phyloP scores from a whole-genome alignment of 345 rosid species.

The Lumnitzera littorea region DNA sequence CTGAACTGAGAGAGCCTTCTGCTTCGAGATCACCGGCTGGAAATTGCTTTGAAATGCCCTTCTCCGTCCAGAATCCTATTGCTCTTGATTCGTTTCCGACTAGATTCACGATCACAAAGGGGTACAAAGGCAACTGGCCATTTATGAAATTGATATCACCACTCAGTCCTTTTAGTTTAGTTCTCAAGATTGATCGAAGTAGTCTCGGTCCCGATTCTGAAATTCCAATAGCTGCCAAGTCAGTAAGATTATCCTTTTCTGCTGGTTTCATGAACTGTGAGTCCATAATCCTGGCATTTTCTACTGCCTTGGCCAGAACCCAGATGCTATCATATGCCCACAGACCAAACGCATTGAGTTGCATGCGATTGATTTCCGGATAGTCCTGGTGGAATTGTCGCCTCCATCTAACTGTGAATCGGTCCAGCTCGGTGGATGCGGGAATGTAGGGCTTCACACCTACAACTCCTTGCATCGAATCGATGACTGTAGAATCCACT shows the following conservation, averaged over 20 bases:
- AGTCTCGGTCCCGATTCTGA: slow-evolving; percentile 18
- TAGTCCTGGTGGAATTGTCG: slow-evolving; percentile 13
- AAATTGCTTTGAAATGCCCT: no score
- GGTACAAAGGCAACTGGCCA: no score
- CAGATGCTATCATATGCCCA: slow-evolving; percentile 12
- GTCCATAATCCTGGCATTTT: neutral
- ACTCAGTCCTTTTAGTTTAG: slow-evolving; percentile 1
- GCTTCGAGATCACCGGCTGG: no score
- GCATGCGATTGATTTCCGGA: slow-evolving; percentile 5
- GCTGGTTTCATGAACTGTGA: slow-evolving; percentile 2
- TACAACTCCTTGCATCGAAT: slow-evolving; percentile 33
- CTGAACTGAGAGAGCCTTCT: neutral
- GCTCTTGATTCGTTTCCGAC: slow-evolving; percentile 8
- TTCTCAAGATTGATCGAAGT: slow-evolving; percentile 12
- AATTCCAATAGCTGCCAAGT: slow-evolving; percentile 4
- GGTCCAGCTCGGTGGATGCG: slow-evolving; percentile 6
- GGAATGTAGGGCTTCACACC: slow-evolving; percentile 7
- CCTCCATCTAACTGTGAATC: slow-evolving; percentile 23
- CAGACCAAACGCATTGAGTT: slow-evolving; percentile 16
- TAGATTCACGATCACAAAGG: no score
- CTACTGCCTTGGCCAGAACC: neutral
- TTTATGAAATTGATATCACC: no score
- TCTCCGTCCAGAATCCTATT: slow-evolving; percentile 36
- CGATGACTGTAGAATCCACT: neutral
- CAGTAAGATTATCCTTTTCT: neutral